phyloP scores from a whole-genome alignment of 768 basidiomycete species.

The Rhodotorula paludigena region DNA sequence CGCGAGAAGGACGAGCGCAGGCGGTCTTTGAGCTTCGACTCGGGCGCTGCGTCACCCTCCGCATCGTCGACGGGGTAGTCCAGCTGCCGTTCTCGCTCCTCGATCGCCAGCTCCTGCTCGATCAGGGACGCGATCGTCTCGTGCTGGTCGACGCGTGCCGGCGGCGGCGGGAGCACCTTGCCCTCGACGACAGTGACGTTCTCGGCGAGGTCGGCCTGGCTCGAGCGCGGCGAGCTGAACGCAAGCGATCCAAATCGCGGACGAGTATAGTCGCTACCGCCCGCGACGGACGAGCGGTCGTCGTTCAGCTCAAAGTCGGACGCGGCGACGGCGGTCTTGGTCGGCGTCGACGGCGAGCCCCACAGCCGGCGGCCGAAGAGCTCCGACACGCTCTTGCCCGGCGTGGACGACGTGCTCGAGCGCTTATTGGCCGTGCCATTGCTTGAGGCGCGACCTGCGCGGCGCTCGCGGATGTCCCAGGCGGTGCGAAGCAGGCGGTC shows the following conservation, averaged over 20 bases:
- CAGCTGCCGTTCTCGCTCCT: constrained; percentile 9
- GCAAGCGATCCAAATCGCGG: constrained; percentile 21
- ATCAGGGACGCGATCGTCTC: constrained; percentile 28
- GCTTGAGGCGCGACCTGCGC: constrained; percentile 19
- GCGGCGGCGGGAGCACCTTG: constrained; percentile 33
- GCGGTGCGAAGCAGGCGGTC: constrained; percentile 29
- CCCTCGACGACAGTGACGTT: constrained; percentile 29
- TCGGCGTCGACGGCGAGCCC: neutral
- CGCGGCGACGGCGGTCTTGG: neutral
- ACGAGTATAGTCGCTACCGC: neutral
- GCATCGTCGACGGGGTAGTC: constrained; percentile 11
- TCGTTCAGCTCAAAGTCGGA: constrained; percentile 24
- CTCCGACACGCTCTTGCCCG: neutral
- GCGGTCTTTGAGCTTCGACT: constrained; percentile 2
- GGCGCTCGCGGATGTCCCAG: constrained; percentile 32
- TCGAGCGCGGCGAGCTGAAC: constrained; percentile 20
- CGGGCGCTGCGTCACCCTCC: neutral
- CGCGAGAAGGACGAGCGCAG: constrained; percentile 27
- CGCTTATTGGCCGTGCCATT: too few relatives aligned
- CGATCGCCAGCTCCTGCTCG: constrained; percentile 14
- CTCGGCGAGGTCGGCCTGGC: constrained; percentile 6
- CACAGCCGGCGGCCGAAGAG: constrained; percentile 11
- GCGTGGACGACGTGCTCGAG: neutral
- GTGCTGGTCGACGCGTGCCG: constrained; percentile 19
- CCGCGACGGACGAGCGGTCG: constrained; percentile 8